These are phyloP conservation scores for Hippophae rhamnoides DNA, from an alignment of 306 rosid species.

Conservation along the genomic window DNA sequence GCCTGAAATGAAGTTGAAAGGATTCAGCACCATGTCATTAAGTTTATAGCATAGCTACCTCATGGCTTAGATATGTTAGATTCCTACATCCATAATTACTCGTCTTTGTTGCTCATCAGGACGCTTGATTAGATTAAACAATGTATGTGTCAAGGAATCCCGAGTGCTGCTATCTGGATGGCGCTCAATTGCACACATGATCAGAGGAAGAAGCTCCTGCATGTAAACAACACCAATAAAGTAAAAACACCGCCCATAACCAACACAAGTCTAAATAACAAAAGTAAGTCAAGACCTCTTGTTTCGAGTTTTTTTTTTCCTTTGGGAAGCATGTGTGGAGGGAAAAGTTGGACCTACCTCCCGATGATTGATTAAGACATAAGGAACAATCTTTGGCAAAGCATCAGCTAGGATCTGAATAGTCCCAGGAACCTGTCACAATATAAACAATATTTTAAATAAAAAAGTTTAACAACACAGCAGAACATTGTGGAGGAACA, in stretches of 20 bases:
- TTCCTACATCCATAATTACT: conserved; percentile 90
- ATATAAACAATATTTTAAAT: conserved; percentile 16
- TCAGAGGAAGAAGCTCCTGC: conserved; percentile 95
- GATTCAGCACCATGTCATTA: conserved; percentile 13
- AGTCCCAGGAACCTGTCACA: conserved; percentile 71
- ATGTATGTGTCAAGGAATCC: conserved; percentile 94
- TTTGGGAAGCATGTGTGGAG: too few relatives aligned
- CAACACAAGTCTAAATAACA: not conserved
- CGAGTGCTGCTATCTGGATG: conserved; percentile 91
- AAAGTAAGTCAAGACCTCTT: not conserved
- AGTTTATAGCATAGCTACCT: conserved; percentile 1
- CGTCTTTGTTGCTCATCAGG: conserved; percentile 92
- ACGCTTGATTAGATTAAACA: conserved; percentile 92
- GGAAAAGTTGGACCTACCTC: conserved; percentile 48
- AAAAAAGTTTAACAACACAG: not conserved
- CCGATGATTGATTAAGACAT: conserved; percentile 93
- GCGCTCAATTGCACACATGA: conserved; percentile 95
- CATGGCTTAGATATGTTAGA: conserved; percentile 1
- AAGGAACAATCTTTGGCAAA: conserved; percentile 96
- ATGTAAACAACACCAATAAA: conserved; percentile 17
- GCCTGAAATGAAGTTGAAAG: conserved; percentile 50
- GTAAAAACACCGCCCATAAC: conserved; percentile 6
- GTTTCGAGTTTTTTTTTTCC: too few relatives aligned
- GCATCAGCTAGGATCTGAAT: conserved; percentile 91
- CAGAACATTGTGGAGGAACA: not conserved